Percentiles rank a stretch among this genome's conserved stretches.
Conservation (phyloP, 208 protist species). For the Vickermania spadyakhi region DNA sequence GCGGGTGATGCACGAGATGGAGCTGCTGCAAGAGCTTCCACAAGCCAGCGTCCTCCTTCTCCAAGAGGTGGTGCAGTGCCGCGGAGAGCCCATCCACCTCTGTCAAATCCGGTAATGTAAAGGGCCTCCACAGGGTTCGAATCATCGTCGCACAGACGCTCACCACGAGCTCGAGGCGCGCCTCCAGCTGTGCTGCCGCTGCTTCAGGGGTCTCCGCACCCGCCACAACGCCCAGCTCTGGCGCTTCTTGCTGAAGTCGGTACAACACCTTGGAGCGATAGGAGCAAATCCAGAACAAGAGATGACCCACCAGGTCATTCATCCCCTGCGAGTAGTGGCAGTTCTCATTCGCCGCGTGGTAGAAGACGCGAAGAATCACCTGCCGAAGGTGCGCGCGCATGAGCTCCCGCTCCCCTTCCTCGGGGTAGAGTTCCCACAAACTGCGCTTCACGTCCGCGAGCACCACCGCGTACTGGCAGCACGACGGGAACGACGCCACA, state of each 20-base stretch:
- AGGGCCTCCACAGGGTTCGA: conserved; percentile 39
- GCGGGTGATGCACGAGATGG: conserved; percentile 68
- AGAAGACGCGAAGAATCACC: conserved; percentile 48
- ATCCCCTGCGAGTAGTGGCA: conserved; percentile 88
- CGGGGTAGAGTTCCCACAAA: conserved; percentile 65
- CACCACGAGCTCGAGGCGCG: conserved; percentile 23
- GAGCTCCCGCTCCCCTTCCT: conserved; percentile 22
- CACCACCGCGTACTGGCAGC: conserved; percentile 72
- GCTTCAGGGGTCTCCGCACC: neutral
- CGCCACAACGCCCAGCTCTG: too few relatives aligned
- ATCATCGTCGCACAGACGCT: conserved; percentile 58
- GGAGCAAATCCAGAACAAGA: conserved; percentile 58
- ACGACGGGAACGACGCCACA: conserved; percentile 22
- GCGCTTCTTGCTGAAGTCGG: too few relatives aligned
- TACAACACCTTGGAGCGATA: conserved; percentile 6
- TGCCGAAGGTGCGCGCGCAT: conserved; percentile 38
- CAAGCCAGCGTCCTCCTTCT: conserved; percentile 38
- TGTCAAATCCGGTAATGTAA: conserved; percentile 35
- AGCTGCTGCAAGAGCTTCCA: conserved; percentile 48
- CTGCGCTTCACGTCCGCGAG: conserved; percentile 70
- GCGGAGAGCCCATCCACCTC: conserved; percentile 70
- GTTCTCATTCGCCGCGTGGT: conserved; percentile 34
- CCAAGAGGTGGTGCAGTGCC: conserved; percentile 62
- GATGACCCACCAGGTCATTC: conserved; percentile 77
- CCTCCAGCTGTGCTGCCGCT: neutral